Evolutionary conservation across 78 protist genomes (phyloP), one percentile per base, ranked within the genome.

Genomic region (Paratrimastix pyriformis): DNA sequence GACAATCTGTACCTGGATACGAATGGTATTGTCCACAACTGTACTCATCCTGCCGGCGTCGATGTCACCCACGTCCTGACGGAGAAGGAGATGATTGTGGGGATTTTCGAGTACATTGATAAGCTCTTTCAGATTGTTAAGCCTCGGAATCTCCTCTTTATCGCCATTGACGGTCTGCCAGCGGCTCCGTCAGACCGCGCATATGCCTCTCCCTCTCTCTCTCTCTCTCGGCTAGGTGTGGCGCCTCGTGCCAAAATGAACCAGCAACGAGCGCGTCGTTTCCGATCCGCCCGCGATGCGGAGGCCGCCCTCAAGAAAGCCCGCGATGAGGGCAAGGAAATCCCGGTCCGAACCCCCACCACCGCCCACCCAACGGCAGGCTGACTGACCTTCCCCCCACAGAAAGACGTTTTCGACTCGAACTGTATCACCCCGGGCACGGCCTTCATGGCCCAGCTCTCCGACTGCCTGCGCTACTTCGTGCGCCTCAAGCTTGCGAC

Each of bases 191-290:
- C 33, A 5, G 24, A 6, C 52, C 42, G 15, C 69, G 69, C 69
- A 59, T 39, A n/a, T n/a, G 55, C 15, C 15, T 50, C 55, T 21
- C 15, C 15, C 13, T 50, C 55, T 50, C 15, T 50, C 13, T 50
- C 55, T 50, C 15, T 15, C 13, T 21, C 55, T 21, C 55, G 15
- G 44, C 62, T 39, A 7, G 93, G 93, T 6, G 88, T 84, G 30
- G 98, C 97, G 9, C 98, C 98, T 6, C 87, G 97, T 4, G 96
- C 97, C 32, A 95, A 95, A 83, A 89, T 92, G 95, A 92, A 92
- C 80, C 98, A 94, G 80, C 96, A 92, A 72, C 83, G 96, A 29
- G 59, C 76, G 30, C 80, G 96, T 0, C 80, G 96, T 21, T 92
- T 79, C 81, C 59, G 85, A 13, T 40, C 75, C 4, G 90, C 81